These are phyloP conservation scores for Jackrogersella minutella DNA, from an alignment of 495 filamentous ascomycete genomes.

Conservation along the genomic window DNA sequence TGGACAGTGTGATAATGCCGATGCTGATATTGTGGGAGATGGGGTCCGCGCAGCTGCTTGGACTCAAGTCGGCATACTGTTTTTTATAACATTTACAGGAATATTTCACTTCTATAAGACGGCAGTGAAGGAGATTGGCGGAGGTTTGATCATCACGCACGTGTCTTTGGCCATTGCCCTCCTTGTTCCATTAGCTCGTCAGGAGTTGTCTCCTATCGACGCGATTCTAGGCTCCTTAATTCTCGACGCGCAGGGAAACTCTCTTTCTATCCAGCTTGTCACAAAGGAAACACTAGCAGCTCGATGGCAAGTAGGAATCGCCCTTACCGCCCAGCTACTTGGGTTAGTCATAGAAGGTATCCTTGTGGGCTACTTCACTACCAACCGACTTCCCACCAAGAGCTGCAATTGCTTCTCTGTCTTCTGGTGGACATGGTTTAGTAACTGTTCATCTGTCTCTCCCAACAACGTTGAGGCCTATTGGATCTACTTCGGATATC, in stretches of 20 bases:
- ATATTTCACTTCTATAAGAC: constrained; percentile 25
- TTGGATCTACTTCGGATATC: constrained; percentile 40
- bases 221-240: constrained; percentile 36
- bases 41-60: constrained; percentile 37
- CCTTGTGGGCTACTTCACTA: constrained; percentile 26
- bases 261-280: constrained; percentile 32
- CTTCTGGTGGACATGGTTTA: constrained; percentile 42
- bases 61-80: constrained; percentile 33
- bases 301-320: constrained; percentile 36
- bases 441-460: constrained; percentile 24
- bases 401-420: constrained; percentile 38
- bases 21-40: constrained; percentile 41
- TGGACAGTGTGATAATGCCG: constrained; percentile 22
- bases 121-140: constrained; percentile 36
- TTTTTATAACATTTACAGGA: constrained; percentile 31
- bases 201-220: constrained; percentile 37
- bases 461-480: constrained; percentile 13
- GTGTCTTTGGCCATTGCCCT: constrained; percentile 39
- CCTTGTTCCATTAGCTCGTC: constrained; percentile 28
- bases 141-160: constrained; percentile 36
- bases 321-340: constrained; percentile 24
- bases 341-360: constrained; percentile 34
- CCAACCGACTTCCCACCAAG: neutral
- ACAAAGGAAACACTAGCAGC: constrained; percentile 39
- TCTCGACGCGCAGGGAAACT: constrained; percentile 38